A percentile compares a stretch with the other conserved stretches of the same genome.
phyloP scores from a whole-genome alignment of 1,284 basidiomycete genomes.

The Ustilago cynodontis region DNA sequence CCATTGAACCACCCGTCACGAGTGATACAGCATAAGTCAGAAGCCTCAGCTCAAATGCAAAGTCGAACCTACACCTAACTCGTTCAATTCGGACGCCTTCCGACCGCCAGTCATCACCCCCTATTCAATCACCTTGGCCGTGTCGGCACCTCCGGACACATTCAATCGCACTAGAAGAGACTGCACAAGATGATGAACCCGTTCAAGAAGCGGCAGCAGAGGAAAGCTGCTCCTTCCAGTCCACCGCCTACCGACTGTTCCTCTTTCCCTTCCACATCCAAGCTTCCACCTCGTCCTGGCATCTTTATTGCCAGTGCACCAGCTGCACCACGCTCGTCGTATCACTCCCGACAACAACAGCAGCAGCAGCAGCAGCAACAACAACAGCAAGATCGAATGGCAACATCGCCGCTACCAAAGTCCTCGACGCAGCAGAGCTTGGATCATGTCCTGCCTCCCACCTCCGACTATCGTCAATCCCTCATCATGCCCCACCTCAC shows the following conservation, averaged over 20 bases:
- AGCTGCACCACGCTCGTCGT: slow-evolving; percentile 11
- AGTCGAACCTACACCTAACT: not conserved
- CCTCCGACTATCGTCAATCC: slow-evolving; percentile 58
- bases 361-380: not conserved
- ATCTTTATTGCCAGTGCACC: slow-evolving; percentile 30
- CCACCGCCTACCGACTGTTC: slow-evolving; percentile 32
- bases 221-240: slow-evolving; percentile 15
- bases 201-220: slow-evolving; percentile 45
- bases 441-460: slow-evolving; percentile 48
- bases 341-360: slow-evolving; percentile 5
- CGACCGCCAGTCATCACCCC: not conserved
- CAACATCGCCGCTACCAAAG: not conserved
- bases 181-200: slow-evolving; percentile 43
- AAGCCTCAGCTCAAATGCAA: not conserved
- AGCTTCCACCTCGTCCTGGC: slow-evolving; percentile 36
- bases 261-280: slow-evolving; percentile 14
- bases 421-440: slow-evolving; percentile 22
- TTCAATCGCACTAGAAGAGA: not conserved
- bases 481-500: slow-evolving; percentile 67
- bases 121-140: not conserved
- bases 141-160: not conserved
- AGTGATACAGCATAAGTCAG: too few relatives aligned
- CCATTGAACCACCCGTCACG: not conserved
- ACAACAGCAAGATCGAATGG: not conserved
- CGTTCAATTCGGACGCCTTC: not conserved